Conservation (phyloP, 2,329 filamentous ascomycete species). For the Tolypocladium tropicale region DNA sequence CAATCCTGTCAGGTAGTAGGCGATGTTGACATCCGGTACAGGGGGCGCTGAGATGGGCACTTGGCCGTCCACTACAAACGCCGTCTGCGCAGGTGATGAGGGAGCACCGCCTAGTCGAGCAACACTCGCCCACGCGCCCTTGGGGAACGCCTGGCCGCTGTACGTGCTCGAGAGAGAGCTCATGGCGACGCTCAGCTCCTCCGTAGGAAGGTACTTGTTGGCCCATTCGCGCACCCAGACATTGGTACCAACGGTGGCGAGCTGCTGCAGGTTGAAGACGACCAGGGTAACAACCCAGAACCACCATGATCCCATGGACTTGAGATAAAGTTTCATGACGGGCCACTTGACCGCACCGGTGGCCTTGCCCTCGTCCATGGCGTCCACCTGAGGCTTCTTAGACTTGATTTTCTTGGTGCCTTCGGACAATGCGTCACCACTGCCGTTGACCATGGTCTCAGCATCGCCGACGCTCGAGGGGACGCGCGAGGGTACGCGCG, state of each 20-base stretch:
- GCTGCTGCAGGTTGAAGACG: conserved; percentile 73
- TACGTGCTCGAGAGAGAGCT: conserved; percentile 13
- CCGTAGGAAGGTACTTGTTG: conserved; percentile 63
- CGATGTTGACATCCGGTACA: conserved; percentile 57
- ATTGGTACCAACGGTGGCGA: conserved; percentile 79
- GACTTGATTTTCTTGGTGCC: conserved; percentile 38
- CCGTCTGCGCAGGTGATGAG: not conserved
- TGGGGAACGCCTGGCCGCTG: conserved; percentile 15
- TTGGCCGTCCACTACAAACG: conserved; percentile 5
- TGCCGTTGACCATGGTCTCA: conserved; percentile 41
- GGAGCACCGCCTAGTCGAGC: conserved; percentile 23
- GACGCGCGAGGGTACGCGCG: conserved; percentile 65
- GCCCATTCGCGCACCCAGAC: conserved; percentile 95
- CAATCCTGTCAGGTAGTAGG: conserved; percentile 78
- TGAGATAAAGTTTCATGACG: conserved; percentile 77
- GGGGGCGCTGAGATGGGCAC: conserved; percentile 11
- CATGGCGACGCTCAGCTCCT: conserved; percentile 11
- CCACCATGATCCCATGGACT: conserved; percentile 91
- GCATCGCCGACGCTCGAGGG: conserved; percentile 66
- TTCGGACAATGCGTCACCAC: conserved; percentile 32
- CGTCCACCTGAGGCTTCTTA: conserved; percentile 36
- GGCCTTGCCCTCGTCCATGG: conserved; percentile 67
- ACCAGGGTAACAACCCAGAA: conserved; percentile 74
- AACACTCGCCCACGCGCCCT: conserved; percentile 24
- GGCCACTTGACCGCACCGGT: conserved; percentile 79